Evolutionary conservation across 371 early-diverging fungal genomes (phyloP).

Genomic region (Nematocida sp.): DNA sequence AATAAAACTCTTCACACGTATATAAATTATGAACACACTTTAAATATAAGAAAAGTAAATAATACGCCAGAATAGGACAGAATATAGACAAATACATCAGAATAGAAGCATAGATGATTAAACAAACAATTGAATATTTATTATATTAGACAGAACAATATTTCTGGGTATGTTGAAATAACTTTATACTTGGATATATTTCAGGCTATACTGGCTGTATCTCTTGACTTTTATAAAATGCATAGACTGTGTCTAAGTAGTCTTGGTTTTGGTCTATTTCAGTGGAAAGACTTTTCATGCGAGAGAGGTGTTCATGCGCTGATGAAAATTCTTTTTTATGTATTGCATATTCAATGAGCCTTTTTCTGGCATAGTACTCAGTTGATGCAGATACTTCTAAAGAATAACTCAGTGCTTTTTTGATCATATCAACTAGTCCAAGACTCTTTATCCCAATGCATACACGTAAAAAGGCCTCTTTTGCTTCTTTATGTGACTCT

Average conservation of each 20-base stretch:
- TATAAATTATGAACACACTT: too few species aligned
- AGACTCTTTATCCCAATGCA: constrained; percentile 38
- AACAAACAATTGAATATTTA: too few species aligned
- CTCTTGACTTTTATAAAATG: constrained; percentile 26
- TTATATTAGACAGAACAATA: too few species aligned
- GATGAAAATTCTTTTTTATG: constrained; percentile 4
- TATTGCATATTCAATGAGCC: constrained; percentile 47
- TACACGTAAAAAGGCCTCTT: constrained; percentile 29
- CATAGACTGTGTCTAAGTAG: constrained; percentile 38
- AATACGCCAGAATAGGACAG: too few species aligned
- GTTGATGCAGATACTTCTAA: neutral
- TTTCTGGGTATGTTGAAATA: too few species aligned
- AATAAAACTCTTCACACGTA: too few species aligned
- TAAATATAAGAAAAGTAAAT: too few species aligned
- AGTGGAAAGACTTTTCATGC: constrained; percentile 30
- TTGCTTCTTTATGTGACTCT: constrained; percentile 18
- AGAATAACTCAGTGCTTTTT: neutral
- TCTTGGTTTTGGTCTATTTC: constrained; percentile 43
- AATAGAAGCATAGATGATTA: too few species aligned
- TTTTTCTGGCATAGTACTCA: constrained; percentile 47
- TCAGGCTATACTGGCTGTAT: neutral
- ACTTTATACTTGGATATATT: too few species aligned
- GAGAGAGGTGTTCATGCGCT: constrained; percentile 16
- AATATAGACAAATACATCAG: too few species aligned
- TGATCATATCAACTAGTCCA: neutral